phyloP scores from a whole-genome alignment of 306 rosid species.

The Myrica gale region DNA sequence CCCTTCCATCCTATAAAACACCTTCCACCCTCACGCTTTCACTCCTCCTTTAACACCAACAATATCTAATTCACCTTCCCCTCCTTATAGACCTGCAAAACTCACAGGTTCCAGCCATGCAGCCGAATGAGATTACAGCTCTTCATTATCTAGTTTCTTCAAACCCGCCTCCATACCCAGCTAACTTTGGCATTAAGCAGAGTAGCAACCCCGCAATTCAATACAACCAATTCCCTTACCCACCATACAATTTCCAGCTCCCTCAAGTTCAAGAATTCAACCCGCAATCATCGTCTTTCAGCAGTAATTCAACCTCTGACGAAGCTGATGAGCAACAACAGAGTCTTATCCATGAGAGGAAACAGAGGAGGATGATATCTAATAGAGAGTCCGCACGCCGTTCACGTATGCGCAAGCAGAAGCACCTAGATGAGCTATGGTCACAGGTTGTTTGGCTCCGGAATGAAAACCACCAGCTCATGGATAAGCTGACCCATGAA shows the following conservation, averaged over 20 bases:
- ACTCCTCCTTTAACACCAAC: slow-evolving; percentile 38
- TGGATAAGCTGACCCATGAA: slow-evolving; percentile 63
- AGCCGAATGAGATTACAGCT: slow-evolving; percentile 48
- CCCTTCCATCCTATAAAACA: slow-evolving; percentile 58
- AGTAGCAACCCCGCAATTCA: slow-evolving; percentile 44
- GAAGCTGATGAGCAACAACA: slow-evolving; percentile 79
- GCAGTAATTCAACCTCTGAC: slow-evolving; percentile 85
- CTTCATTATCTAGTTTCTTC: slow-evolving; percentile 54
- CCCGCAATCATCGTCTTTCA: slow-evolving; percentile 53
- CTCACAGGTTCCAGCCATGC: slow-evolving; percentile 47
- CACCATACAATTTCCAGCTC: slow-evolving; percentile 41
- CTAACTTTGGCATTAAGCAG: slow-evolving; percentile 36
- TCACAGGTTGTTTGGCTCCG: slow-evolving; percentile 89
- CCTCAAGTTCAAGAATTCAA: slow-evolving; percentile 50
- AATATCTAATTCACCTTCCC: slow-evolving; percentile 29
- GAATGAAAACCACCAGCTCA: slow-evolving; percentile 72
- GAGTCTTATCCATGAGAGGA: slow-evolving; percentile 71
- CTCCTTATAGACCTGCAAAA: slow-evolving; percentile 22
- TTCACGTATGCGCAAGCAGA: slow-evolving; percentile 90
- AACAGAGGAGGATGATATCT: slow-evolving; percentile 86
- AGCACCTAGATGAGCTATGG: slow-evolving; percentile 92
- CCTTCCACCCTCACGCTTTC: slow-evolving; percentile 39
- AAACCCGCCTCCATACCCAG: slow-evolving; percentile 45
- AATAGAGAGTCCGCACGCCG: slow-evolving; percentile 93
- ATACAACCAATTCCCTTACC: slow-evolving; percentile 41